Conservation (phyloP, 768 basidiomycete genomes). For the Boletellus emodensis region DNA sequence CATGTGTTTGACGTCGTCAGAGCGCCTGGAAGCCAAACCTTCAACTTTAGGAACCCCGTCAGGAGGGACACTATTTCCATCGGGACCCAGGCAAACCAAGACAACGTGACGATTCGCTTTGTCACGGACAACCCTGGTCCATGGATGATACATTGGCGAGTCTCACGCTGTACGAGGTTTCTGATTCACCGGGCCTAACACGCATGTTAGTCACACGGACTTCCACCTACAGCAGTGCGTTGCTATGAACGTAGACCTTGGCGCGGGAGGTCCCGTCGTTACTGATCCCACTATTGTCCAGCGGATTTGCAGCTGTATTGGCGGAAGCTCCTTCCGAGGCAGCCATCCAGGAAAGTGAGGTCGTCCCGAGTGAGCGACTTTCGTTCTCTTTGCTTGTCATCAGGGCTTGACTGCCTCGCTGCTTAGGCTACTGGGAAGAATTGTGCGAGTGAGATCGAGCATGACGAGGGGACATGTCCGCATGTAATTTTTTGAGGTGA, state of each 20-base stretch:
- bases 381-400: too few species aligned
- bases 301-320: conserved; percentile 29
- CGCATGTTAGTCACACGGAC: conserved; percentile 16
- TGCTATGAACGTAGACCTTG: too few species aligned
- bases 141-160: conserved; percentile 24
- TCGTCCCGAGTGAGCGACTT: conserved; percentile 17
- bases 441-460: background rate
- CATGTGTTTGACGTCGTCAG: conserved; percentile 40
- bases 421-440: background rate
- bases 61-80: conserved; percentile 44
- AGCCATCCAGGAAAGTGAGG: conserved; percentile 5
- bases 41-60: conserved; percentile 50
- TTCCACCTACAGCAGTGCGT: conserved; percentile 20
- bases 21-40: conserved; percentile 31
- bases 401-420: too few species aligned
- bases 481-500: background rate
- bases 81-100: conserved; percentile 27
- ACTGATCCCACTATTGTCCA: background rate
- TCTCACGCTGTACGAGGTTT: background rate
- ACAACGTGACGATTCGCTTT: conserved; percentile 53
- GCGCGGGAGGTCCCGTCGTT: background rate
- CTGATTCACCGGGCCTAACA: background rate
- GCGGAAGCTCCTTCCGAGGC: conserved; percentile 18
- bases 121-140: conserved; percentile 53
- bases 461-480: background rate